phyloP scores from a whole-genome alignment of 768 basidiomycete genomes.

The Suillus subaureus region DNA sequence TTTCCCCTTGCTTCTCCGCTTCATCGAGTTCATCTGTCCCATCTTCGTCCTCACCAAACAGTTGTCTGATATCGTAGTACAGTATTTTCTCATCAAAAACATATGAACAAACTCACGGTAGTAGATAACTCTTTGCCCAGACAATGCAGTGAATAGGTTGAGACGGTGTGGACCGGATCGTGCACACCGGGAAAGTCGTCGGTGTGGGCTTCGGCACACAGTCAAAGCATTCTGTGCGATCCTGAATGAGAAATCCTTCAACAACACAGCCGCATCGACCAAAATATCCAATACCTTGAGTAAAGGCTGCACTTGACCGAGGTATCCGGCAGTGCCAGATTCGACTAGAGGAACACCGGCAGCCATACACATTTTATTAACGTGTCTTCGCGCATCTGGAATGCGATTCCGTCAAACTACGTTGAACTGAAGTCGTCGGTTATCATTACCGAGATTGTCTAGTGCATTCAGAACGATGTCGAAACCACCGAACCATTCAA shows the following conservation, averaged over 20 bases:
- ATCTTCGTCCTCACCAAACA: constrained; percentile 93
- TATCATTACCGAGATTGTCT: constrained; percentile 77
- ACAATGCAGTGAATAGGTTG: constrained; percentile 99
- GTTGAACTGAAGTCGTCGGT: not conserved
- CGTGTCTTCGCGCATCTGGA: constrained; percentile 91
- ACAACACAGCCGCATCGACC: not conserved
- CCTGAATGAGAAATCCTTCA: constrained; percentile 44
- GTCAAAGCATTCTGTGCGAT: constrained; percentile 92
- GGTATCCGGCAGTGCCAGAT: constrained; percentile 94
- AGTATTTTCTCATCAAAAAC: not conserved
- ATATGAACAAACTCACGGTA: constrained; percentile 60
- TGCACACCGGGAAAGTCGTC: constrained; percentile 96
- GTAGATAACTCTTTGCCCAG: constrained; percentile 97
- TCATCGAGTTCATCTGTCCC: constrained; percentile 83
- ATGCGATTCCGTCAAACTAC: constrained; percentile 2
- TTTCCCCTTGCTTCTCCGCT: constrained; percentile 91
- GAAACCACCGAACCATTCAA: constrained; percentile 88
- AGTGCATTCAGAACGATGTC: constrained; percentile 94
- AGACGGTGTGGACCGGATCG: constrained; percentile 94
- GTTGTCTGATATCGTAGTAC: constrained; percentile 54
- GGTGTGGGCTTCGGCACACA: constrained; percentile 92
- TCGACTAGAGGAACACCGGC: constrained; percentile 90
- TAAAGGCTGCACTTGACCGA: constrained; percentile 95
- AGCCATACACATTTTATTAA: constrained; percentile 98
- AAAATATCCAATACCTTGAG: constrained; percentile 57